Evolutionary conservation across 2,329 filamentous ascomycete species (phyloP), one percentile per base, ranked within the genome.

Genomic region (Colletotrichum destructivum): DNA sequence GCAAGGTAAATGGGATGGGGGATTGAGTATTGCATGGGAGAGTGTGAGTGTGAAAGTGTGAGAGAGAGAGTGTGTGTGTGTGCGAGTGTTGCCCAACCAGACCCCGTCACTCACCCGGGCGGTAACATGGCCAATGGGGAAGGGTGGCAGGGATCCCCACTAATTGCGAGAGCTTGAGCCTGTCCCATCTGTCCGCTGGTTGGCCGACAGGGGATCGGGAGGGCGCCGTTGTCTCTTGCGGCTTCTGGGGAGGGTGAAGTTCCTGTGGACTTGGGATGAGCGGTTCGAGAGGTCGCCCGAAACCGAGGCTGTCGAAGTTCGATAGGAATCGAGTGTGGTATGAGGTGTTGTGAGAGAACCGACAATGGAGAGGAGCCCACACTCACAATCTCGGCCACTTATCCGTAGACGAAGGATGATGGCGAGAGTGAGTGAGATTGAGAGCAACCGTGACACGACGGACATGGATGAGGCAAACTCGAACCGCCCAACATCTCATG

Each of bases 31-130:
- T 64, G 65, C 69, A 69, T 68, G 54, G 69, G 65, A 7, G 49
- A 62, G 60, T 51, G n/a, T 51, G 46, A 62, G 46, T 16, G 57
- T 21, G 3, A 35, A 16, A n/a, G n/a, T 21, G 31, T 13, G 54
- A 12, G 54, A 4, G 21, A 4, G 23, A 23, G 23, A 23, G 23
- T 2, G 23, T 23, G 23, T 23, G 59, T 12, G 40, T 47, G 42
- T 47, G 42, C 26, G 38, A 44, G 56, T 59, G 63, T 59, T 70
- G 66, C 75, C 74, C 75, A 74, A 73, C 73, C 59, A 72, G 60
- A 62, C 62, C 75, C 31, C 66, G 74, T 80, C 78, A 79, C 77
- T 74, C 75, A 75, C 66, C 74, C 75, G 77, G 80, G 80, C 80
- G 80, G 75, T 76, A 82, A 81, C 75, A 75, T 72, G 70, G 66